These are phyloP conservation scores for Fusarium napiforme DNA, from an alignment of 2,329 filamentous ascomycete species.

Conservation along the genomic window DNA sequence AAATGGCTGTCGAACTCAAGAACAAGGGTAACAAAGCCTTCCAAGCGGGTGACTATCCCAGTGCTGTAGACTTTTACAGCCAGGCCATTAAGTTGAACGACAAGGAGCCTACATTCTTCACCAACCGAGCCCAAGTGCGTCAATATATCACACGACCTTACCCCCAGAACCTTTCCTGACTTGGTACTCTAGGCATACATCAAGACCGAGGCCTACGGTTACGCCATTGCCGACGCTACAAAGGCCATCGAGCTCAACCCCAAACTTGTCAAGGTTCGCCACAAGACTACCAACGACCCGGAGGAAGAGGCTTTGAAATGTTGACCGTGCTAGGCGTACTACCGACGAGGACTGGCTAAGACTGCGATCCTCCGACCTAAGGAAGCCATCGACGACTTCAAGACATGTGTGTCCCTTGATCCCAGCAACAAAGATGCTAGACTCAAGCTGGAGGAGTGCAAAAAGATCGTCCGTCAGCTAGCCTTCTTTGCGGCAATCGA, in stretches of 20 bases:
- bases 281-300: background rate
- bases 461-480: slow-evolving; percentile 91
- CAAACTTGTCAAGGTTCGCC: slow-evolving; percentile 82
- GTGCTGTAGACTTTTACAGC: slow-evolving; percentile 84
- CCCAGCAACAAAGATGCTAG: slow-evolving; percentile 91
- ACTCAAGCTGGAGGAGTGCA: slow-evolving; percentile 90
- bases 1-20: slow-evolving; percentile 84
- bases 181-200: slow-evolving; percentile 77
- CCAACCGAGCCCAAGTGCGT: slow-evolving; percentile 91
- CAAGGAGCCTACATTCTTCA: slow-evolving; percentile 88
- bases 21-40: slow-evolving; percentile 96
- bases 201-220: slow-evolving; percentile 94
- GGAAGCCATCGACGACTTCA: slow-evolving; percentile 93
- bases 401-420: slow-evolving; percentile 86
- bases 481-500: slow-evolving; percentile 97
- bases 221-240: slow-evolving; percentile 88
- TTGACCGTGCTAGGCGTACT: slow-evolving; percentile 76
- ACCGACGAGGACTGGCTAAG: slow-evolving; percentile 89
- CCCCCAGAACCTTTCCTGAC: slow-evolving; percentile 44
- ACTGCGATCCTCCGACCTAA: slow-evolving; percentile 90
- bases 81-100: slow-evolving; percentile 88
- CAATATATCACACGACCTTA: slow-evolving; percentile 9
- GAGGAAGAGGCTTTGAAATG: slow-evolving; percentile 8
- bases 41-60: slow-evolving; percentile 84
- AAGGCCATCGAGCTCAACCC: slow-evolving; percentile 92